Evolutionary conservation across 2,329 filamentous ascomycete genomes (phyloP).

Genomic region (Mariannaea elegans): DNA sequence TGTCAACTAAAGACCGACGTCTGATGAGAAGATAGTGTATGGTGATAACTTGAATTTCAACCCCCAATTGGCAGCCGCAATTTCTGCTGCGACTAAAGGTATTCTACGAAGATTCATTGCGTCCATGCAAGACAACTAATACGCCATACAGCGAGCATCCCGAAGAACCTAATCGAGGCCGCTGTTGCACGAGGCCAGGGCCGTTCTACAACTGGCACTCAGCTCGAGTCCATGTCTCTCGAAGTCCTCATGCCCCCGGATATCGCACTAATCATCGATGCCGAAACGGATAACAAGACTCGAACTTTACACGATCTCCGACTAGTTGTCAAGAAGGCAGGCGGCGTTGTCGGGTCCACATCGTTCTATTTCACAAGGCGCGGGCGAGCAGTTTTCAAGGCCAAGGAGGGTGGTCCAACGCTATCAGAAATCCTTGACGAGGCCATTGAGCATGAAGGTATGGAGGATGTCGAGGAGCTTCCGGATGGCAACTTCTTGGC

Average conservation of each 20-base stretch:
- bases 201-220: slow-evolving; percentile 75
- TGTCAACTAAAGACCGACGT: slow-evolving; percentile 7
- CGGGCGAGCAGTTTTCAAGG: slow-evolving; percentile 77
- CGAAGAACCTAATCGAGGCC: slow-evolving; percentile 83
- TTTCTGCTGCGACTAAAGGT: slow-evolving; percentile 83
- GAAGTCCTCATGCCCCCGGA: slow-evolving; percentile 83
- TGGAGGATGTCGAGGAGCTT: slow-evolving; percentile 75
- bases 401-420: slow-evolving; percentile 55
- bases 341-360: slow-evolving; percentile 76
- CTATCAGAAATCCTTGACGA: slow-evolving; percentile 82
- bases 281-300: slow-evolving; percentile 83
- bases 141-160: slow-evolving; percentile 69
- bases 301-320: slow-evolving; percentile 79
- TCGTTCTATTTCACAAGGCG: slow-evolving; percentile 86
- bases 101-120: slow-evolving; percentile 27
- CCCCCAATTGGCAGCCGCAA: slow-evolving; percentile 75
- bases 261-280: slow-evolving; percentile 83
- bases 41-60: slow-evolving; percentile 80
- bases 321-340: slow-evolving; percentile 73
- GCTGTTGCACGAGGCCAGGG: slow-evolving; percentile 92
- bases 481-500: slow-evolving; percentile 76
- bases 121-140: slow-evolving; percentile 1
- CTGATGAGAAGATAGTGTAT: slow-evolving; percentile 63
- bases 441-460: slow-evolving; percentile 82
- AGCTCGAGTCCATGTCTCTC: slow-evolving; percentile 79